Base-by-base conservation (phyloP, 352 stramenopile species). In the Blastocystis sp. region DNA sequence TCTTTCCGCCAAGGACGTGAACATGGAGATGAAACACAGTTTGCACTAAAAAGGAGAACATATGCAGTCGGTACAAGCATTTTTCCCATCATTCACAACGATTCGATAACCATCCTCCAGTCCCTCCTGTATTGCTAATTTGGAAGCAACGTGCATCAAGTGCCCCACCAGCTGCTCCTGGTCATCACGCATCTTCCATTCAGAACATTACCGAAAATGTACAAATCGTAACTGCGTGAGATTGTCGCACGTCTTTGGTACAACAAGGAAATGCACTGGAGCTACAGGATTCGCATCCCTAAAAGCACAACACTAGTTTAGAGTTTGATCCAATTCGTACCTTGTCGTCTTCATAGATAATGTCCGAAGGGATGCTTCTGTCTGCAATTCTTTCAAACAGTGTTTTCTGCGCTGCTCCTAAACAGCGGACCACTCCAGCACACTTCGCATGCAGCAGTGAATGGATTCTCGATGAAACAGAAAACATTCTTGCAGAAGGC, bases 211-310 rank as follows among this genome's bases (percentile, higher is more conserved):
- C 20, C 6, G n/a, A 37, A 47, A 54, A 54, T 8, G 11, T 45
- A 84, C 73, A 69, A 53, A 66, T 18, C 73, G 26, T 37, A 84
- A 23, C 29, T 84, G 73, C n/a, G 73, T 84, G 5, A 84, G 53
- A 45, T 84, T 84, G 20, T 84, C 55, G 47, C 73, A 84, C 39
- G 64, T 66, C 73, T 84, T 84, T 18, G 73, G 73, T 15, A 84
- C 73, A 20, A 84, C 73, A 23, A 84, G 73, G 29, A 84, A 84
- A 39, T 84, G 73, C 13, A 66, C 47, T 0, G 73, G 73, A 26
- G 73, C 73, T 8, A 29, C 59, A 9, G 73, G 73, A 84, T 84
- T 29, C 11, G 68, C 73, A 68, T 84, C 73, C 41, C 26, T 26
- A 41, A 84, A 84, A 7, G 73, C 73, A 45, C 73, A 84, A 43